A percentile compares a stretch with the other conserved stretches of the same genome.
These are phyloP conservation scores for Aspergillus biplanus DNA, from an alignment of 495 filamentous ascomycete species.

Conservation along the genomic window DNA sequence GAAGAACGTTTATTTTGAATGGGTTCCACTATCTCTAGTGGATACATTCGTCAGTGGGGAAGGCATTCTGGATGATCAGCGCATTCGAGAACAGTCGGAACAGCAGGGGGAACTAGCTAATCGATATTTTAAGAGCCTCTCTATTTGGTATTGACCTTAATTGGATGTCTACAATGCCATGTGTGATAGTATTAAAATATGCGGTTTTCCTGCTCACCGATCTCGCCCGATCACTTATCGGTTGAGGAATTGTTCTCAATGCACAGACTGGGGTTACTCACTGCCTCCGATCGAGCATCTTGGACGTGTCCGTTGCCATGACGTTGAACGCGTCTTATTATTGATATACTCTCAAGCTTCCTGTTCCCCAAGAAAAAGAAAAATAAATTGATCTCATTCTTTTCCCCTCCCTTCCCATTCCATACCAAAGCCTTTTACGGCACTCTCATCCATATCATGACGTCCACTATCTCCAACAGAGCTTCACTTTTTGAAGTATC, in stretches of 20 bases:
- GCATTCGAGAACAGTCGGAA: conserved; percentile 35
- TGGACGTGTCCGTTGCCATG: conserved; percentile 20
- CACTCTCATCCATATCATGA: conserved; percentile 21
- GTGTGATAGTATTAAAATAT: not conserved
- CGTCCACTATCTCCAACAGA: conserved; percentile 25
- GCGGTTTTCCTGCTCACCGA: not conserved
- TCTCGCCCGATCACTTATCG: not conserved
- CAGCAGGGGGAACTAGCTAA: conserved; percentile 33
- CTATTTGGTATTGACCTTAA: conserved; percentile 13
- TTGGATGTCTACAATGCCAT: not conserved
- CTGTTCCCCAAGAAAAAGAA: not conserved
- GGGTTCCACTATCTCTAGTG: conserved; percentile 56
- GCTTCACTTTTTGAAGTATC: conserved; percentile 22
- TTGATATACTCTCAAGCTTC: conserved; percentile 1
- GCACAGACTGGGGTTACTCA: not conserved
- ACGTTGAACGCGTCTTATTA: conserved; percentile 17
- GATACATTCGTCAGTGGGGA: conserved; percentile 62
- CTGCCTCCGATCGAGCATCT: not conserved
- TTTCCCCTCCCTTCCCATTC: not conserved
- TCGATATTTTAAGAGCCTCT: conserved; percentile 35
- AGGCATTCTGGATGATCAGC: conserved; percentile 35
- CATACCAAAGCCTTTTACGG: not conserved
- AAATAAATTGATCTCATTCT: not conserved
- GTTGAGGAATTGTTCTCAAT: conserved; percentile 1
- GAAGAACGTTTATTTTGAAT: conserved; percentile 69